Percentiles rank a stretch among this genome's conserved stretches.
phyloP scores from a whole-genome alignment of 2,329 filamentous ascomycete species.

The Colletotrichum abscissum region DNA sequence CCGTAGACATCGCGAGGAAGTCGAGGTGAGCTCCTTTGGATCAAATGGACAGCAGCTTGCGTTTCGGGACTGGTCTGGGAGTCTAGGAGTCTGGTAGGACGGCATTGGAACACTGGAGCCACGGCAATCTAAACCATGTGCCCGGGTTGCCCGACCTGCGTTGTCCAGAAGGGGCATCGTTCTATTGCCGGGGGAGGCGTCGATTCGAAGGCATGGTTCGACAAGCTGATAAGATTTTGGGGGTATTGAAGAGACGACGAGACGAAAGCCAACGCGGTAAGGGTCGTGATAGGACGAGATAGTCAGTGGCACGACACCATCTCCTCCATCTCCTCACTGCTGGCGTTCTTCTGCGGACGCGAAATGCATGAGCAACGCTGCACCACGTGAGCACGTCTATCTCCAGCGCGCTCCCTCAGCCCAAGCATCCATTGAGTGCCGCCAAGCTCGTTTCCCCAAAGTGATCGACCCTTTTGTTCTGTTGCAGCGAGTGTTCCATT shows the following conservation, averaged over 20 bases:
- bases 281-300: slow-evolving; percentile 7
- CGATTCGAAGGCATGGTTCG: neutral
- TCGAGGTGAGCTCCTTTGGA: neutral
- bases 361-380: neutral
- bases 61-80: neutral
- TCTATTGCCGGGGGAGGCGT: neutral
- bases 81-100: neutral
- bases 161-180: neutral
- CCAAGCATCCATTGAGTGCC: too few relatives aligned
- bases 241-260: neutral
- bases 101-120: neutral
- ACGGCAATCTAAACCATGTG: neutral
- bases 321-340: neutral
- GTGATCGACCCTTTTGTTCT: neutral
- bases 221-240: slow-evolving; percentile 5
- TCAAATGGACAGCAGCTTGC: neutral
- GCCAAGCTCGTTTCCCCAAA: neutral
- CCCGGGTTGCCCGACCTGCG: neutral
- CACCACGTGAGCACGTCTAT: neutral
- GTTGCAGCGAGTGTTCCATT: slow-evolving; percentile 2
- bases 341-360: neutral
- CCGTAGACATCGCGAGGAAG: neutral
- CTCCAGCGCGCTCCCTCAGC: slow-evolving; percentile 1
- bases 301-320: neutral
- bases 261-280: neutral